Evolutionary conservation across 805 yeast species (phyloP).

Genomic region (Lipomyces spencermartinsiae): DNA sequence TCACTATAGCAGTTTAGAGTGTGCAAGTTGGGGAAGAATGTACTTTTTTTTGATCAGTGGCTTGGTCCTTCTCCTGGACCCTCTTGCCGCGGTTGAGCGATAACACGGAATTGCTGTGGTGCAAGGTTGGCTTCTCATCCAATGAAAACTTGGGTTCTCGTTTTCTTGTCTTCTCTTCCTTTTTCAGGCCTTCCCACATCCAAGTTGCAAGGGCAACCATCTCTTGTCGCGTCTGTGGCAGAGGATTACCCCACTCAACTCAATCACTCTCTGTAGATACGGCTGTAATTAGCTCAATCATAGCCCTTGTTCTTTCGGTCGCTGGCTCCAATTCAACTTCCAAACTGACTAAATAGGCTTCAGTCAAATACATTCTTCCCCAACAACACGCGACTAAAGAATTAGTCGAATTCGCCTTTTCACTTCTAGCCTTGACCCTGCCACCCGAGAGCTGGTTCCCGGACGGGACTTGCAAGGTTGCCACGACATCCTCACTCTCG

Average conservation of each 20-base stretch:
- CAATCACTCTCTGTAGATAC: neutral
- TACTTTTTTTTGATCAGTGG: neutral
- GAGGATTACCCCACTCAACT: conserved; percentile 7
- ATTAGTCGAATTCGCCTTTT: too few relatives aligned
- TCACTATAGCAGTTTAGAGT: too few relatives aligned
- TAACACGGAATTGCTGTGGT: neutral
- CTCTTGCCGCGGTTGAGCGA: neutral
- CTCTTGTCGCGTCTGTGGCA: neutral
- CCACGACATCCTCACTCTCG: too few relatives aligned
- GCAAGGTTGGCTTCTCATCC: neutral
- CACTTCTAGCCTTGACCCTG: too few relatives aligned
- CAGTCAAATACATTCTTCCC: too few relatives aligned
- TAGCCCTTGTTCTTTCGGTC: neutral
- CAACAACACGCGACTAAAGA: too few relatives aligned
- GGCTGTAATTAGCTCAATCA: neutral
- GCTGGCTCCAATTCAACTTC: neutral
- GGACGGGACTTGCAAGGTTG: too few relatives aligned
- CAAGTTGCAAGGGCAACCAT: conserved; percentile 4
- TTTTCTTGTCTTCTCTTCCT: neutral
- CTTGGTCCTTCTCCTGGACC: neutral
- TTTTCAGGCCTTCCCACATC: conserved; percentile 3
- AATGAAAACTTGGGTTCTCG: neutral
- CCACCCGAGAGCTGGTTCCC: too few relatives aligned
- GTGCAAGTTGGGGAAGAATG: too few relatives aligned
- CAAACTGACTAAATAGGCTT: conserved; percentile 1